Conservation (phyloP, 1,284 basidiomycete genomes). For the Phylloporus sp. region DNA sequence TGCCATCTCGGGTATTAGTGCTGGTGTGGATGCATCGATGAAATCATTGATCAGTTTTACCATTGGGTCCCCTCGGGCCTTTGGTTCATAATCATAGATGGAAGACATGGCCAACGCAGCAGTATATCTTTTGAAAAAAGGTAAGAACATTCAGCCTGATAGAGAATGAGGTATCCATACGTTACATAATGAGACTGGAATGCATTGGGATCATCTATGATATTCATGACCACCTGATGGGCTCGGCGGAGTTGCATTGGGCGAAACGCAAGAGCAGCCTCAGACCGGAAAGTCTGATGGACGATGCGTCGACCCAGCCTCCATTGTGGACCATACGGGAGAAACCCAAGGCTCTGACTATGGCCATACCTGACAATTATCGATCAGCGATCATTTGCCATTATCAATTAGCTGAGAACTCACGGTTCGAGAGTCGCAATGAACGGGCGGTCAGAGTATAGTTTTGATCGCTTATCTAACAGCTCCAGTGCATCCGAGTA, state of each 20-base stretch:
- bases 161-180: neutral
- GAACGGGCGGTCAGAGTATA: neutral
- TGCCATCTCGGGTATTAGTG: neutral
- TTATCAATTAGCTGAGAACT: neutral
- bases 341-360: neutral
- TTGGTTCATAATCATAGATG: constrained; percentile 3
- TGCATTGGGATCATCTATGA: neutral
- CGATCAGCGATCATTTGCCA: neutral
- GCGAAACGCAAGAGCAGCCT: neutral
- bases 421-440: neutral
- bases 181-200: neutral
- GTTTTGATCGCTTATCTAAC: neutral
- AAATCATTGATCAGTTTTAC: neutral
- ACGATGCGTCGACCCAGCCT: neutral
- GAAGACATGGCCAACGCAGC: neutral
- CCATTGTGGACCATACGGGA: neutral
- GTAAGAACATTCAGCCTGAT: neutral
- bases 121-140: neutral
- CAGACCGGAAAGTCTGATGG: neutral
- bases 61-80: neutral
- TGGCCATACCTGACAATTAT: neutral
- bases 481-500: neutral
- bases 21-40: neutral
- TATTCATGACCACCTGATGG: neutral
- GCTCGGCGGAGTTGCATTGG: neutral